Conservation (phyloP, 257 asterid species). For the Rehmannia glutinosa region DNA sequence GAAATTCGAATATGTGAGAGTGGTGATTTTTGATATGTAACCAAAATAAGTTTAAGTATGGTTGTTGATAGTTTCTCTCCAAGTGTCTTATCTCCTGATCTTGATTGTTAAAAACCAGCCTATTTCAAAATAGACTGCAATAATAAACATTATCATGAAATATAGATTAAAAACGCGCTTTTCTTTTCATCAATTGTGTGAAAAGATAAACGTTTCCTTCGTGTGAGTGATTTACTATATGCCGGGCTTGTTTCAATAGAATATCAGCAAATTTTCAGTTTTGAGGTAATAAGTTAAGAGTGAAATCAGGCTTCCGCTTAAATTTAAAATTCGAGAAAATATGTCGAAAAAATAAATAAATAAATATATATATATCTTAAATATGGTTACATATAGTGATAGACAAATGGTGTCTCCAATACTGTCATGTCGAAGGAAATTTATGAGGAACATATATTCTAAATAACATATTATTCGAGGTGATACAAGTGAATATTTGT, state of each 20-base stretch:
- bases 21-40: background rate
- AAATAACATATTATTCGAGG: background rate
- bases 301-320: no score
- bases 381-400: background rate
- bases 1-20: background rate
- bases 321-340: no score
- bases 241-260: background rate
- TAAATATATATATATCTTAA: no score
- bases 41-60: background rate
- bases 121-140: background rate
- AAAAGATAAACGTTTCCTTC: background rate
- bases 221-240: background rate
- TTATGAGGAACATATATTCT: background rate
- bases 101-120: background rate
- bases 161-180: background rate
- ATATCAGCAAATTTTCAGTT: no score
- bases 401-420: background rate
- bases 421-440: background rate
- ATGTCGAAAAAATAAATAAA: no score
- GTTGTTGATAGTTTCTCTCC: background rate
- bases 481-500: background rate
- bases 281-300: no score
- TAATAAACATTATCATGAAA: background rate
- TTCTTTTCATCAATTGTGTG: background rate
- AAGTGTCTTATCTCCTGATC: background rate